Conservation (phyloP, 345 rosid genomes). For the Pistacia atlantica region DNA sequence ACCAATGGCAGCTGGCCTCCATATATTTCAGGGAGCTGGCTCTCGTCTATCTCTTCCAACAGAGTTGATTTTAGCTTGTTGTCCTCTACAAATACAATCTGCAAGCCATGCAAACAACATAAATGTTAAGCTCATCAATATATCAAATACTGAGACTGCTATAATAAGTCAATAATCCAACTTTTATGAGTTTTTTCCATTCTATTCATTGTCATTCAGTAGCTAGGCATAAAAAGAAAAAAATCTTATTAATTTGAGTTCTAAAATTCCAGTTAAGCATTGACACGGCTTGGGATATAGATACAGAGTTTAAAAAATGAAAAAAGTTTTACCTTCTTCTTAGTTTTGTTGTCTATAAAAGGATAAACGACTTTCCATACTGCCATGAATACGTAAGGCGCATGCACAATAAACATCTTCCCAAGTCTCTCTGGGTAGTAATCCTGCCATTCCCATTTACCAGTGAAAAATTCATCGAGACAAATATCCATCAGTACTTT, state of each 20-base stretch:
- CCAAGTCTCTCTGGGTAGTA: constrained; percentile 54
- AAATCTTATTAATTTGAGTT: too few species aligned
- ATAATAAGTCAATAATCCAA: not conserved
- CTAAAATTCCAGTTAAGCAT: too few species aligned
- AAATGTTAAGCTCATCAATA: not conserved
- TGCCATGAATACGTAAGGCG: constrained; percentile 38
- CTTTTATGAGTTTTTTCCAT: not conserved
- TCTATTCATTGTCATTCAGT: too few species aligned
- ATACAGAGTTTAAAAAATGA: too few species aligned
- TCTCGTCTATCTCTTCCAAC: constrained; percentile 51
- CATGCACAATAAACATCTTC: constrained; percentile 39
- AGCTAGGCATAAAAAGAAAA: too few species aligned
- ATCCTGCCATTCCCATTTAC: constrained; percentile 43
- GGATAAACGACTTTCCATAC: constrained; percentile 44
- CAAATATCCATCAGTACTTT: not conserved
- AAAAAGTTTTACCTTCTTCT: constrained; percentile 35
- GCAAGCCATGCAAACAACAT: constrained; percentile 7
- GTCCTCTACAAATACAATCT: constrained; percentile 53
- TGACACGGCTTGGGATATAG: too few species aligned
- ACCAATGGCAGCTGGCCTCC: constrained; percentile 40
- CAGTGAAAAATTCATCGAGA: not conserved
- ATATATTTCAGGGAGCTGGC: constrained; percentile 50
- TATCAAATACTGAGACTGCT: too few species aligned
- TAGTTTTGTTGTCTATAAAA: constrained; percentile 43
- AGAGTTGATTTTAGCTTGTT: constrained; percentile 43